Evolutionary conservation across 2,329 filamentous ascomycete genomes (phyloP).

Genomic region (Colletotrichum sp.): DNA sequence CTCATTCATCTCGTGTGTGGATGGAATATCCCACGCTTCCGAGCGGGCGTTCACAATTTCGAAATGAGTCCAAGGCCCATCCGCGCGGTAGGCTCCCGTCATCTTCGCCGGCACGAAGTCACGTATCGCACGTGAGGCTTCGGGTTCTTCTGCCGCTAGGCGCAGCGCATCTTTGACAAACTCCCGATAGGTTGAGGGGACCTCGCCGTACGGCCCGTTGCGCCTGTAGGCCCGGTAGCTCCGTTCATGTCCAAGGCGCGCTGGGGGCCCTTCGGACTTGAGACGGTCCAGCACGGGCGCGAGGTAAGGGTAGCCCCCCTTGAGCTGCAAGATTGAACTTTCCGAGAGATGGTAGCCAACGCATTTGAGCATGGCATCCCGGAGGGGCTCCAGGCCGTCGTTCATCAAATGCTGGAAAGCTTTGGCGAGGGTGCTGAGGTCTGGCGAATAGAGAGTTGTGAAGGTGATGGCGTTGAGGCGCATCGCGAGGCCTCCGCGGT

Average conservation of each 20-base stretch:
- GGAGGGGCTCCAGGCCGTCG: not conserved
- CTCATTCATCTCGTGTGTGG: too few species aligned
- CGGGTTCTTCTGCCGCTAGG: too few species aligned
- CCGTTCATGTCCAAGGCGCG: not conserved
- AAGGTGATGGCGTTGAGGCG: not conserved
- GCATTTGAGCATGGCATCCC: not conserved
- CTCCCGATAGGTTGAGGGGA: too few species aligned
- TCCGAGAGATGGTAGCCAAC: not conserved
- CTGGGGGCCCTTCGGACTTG: not conserved
- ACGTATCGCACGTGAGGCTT: too few species aligned
- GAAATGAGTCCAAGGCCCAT: too few species aligned
- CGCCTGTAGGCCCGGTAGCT: not conserved
- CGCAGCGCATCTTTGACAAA: too few species aligned
- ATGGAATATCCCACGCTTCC: too few species aligned
- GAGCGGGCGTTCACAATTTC: too few species aligned
- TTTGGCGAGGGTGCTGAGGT: not conserved
- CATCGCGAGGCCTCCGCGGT: not conserved
- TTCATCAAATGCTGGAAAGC: not conserved
- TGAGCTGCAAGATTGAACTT: not conserved
- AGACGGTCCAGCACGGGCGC: not conserved
- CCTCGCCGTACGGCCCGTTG: not conserved
- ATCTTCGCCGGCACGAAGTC: too few species aligned
- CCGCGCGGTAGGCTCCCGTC: too few species aligned
- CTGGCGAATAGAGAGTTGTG: not conserved
- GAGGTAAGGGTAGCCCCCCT: not conserved